Base-by-base conservation (phyloP, 1,284 basidiomycete species). In the Trametes pubescens region DNA sequence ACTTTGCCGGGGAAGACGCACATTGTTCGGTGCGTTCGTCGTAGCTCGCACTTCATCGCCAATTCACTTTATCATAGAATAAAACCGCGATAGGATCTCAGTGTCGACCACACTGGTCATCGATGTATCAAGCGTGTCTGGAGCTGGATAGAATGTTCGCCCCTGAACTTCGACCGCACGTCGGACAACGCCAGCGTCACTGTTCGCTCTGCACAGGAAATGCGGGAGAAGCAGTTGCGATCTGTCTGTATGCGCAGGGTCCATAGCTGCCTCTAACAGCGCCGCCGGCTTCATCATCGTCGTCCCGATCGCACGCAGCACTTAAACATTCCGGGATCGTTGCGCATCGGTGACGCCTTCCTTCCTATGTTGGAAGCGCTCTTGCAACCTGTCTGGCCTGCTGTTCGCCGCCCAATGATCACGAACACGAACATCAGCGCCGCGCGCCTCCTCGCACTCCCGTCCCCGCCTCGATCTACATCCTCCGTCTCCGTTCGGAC, bases 221-320 rank as follows among this genome's bases (percentile, higher is more conserved):
- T 34, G 65, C 65, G 62, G 65, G 62, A 66, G 65, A 66, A 66
- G 65, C n/a, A 59, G 64, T 59, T 57, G 47, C 35, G 56, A 65
- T 55, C 55, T 51, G 47, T 34, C 43, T 38, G 9, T 22, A 43
- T 21, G n/a, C 44, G 38, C 22, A 24, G 24, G 26, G 40, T 34
- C 22, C 21, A 4, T 16, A n/a, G 26, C n/a, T 53, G 26, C 51
- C 35, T 29, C 14, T 32, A 26, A 32, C 47, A 21, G 43, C 46
- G 26, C 13, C 44, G 47, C 35, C 48, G 32, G 34, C 35, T 38
- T 16, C 9, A 1, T 26, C 37, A 24, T 40, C 24, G 22, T 54
- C 18, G 11, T 26, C 37, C 24, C 29, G 24, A 38, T 54, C 52
- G 37, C 18, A 22, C 52, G 52, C 52, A 54, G 52, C 22, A 29